Base-by-base conservation (phyloP, 148 eudicot genomes). In the Simmondsia chinensis region DNA sequence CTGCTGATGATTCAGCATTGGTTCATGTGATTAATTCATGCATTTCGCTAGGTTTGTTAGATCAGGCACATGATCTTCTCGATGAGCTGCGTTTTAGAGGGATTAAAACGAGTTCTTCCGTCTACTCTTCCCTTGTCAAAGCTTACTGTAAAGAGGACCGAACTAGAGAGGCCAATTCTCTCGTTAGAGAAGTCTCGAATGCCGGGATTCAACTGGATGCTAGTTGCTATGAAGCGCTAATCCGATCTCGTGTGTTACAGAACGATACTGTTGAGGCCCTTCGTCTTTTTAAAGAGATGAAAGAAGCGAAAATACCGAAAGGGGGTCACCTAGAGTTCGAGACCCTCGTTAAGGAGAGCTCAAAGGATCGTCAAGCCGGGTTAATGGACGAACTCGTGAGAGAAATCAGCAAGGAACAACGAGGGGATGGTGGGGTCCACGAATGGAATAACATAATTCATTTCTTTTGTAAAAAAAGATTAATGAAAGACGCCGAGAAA, bases 401-500 rank as follows among this genome's bases (percentile, higher is more conserved):
- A 11, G 97, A 89, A 75, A 84, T 89, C 30, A 78, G 76, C 47
- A 95, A 84, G 15, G 95, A 84, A 14, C 77, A 82, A 51, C 61
- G 57, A 45, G 59, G 56, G 43, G 94, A 85, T 43, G 71, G 65
- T 44, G 97, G 95, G 9, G 94, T 89, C 44, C 93, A 89, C 43
- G 95, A 82, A 30, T 89, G 97, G 97, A 89, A 89, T 55, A 76
- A 72, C 40, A 88, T 85, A 41, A 72, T 89, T 27, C 88, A 85
- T 71, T 85, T 89, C 41, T 89, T 85, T 70, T 56, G 88, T 47
- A 89, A 74, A 63, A 89, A 89, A 60, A 65, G 95, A 69, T 62
- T 89, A 32, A 85, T 89, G 84, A 82, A 81, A 52, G 97, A 89
- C 50, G 97, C 97, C 27, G 97, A 85, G 56, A 89, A 89, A 64